Evolutionary conservation across 805 yeast genomes (phyloP).

Genomic region (Wickerhamiella sorbophila): DNA sequence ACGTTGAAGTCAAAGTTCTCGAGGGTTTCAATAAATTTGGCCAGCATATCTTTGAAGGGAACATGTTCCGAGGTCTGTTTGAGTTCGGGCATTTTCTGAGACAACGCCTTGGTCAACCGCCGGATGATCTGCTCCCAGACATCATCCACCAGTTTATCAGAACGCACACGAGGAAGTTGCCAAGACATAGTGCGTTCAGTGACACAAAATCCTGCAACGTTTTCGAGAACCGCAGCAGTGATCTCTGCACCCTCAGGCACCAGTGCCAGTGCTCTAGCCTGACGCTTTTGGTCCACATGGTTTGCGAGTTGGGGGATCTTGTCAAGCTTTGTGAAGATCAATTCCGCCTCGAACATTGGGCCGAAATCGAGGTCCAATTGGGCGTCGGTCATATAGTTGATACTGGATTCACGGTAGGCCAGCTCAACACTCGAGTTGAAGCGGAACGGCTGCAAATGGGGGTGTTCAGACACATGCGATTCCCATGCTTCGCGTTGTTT

Average conservation of each 20-base stretch:
- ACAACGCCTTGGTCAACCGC: conserved; percentile 19
- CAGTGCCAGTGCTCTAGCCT: conserved; percentile 50
- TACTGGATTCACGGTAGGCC: conserved; percentile 48
- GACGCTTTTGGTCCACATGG: conserved; percentile 55
- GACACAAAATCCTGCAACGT: conserved; percentile 61
- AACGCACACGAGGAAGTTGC: conserved; percentile 44
- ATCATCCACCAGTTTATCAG: conserved; percentile 51
- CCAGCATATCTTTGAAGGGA: conserved; percentile 43
- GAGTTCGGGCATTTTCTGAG: conserved; percentile 20
- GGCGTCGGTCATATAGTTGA: conserved; percentile 32
- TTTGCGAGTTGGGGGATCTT: conserved; percentile 45
- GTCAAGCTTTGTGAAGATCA: conserved; percentile 65
- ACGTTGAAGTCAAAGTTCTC: conserved; percentile 56
- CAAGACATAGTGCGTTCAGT: conserved; percentile 54
- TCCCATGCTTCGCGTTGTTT: conserved; percentile 50
- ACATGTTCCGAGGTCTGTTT: conserved; percentile 24
- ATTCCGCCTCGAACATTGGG: conserved; percentile 68
- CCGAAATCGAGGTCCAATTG: conserved; percentile 41
- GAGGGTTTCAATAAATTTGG: conserved; percentile 59
- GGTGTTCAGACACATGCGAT: conserved; percentile 30
- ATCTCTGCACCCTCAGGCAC: conserved; percentile 37
- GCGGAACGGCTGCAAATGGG: conserved; percentile 39
- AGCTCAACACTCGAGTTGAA: conserved; percentile 79
- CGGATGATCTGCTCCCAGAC: conserved; percentile 56
- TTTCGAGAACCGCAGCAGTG: conserved; percentile 29